Evolutionary conservation across 306 rosid genomes (phyloP).

Genomic region (Biancaea sappan): DNA sequence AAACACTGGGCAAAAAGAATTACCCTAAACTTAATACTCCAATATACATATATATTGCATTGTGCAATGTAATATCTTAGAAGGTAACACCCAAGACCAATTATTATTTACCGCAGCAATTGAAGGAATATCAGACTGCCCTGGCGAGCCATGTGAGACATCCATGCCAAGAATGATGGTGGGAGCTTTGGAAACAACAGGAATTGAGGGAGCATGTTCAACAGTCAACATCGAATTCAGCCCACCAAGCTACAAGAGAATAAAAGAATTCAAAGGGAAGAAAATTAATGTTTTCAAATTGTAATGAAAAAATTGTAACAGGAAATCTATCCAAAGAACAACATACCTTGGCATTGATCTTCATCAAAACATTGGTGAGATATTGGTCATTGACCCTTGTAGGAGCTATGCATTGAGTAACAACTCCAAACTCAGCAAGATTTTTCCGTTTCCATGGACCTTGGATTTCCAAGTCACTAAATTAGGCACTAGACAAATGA

Average conservation of each 20-base stretch:
- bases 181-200: slow-evolving; percentile 74
- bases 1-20: neutral
- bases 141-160: slow-evolving; percentile 95
- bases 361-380: slow-evolving; percentile 78
- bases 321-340: neutral
- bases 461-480: slow-evolving; percentile 22
- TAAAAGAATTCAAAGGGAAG: neutral
- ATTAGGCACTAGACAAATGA: neutral
- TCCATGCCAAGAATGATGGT: slow-evolving; percentile 94
- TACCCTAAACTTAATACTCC: neutral
- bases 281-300: neutral
- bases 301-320: no score
- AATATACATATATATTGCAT: no score
- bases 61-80: neutral
- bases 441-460: slow-evolving; percentile 92
- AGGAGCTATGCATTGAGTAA: slow-evolving; percentile 89
- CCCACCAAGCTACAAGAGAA: slow-evolving; percentile 82
- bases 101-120: slow-evolving; percentile 75
- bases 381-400: slow-evolving; percentile 80
- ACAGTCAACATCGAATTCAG: slow-evolving; percentile 72
- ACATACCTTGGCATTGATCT: slow-evolving; percentile 89
- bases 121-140: slow-evolving; percentile 86
- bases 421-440: slow-evolving; percentile 78
- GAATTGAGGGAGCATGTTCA: slow-evolving; percentile 69
- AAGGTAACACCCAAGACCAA: neutral